A percentile compares a stretch with the other conserved stretches of the same genome.
phyloP scores from a whole-genome alignment of 2,329 filamentous ascomycete genomes.

The Arachnomyces sp. region DNA sequence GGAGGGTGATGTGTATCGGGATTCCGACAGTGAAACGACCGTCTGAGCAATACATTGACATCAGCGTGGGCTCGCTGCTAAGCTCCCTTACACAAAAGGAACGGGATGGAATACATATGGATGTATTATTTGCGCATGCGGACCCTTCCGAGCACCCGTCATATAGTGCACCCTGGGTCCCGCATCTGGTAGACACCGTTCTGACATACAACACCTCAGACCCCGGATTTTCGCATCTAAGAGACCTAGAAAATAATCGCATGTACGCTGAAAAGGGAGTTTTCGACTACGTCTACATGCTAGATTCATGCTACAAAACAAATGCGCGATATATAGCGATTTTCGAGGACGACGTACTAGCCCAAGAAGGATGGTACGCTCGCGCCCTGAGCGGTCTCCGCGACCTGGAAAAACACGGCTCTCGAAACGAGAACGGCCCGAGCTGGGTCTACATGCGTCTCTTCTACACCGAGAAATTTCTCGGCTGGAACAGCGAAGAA shows the following conservation, averaged over 20 bases:
- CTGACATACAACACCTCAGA: constrained; percentile 16
- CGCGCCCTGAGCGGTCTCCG: constrained; percentile 20
- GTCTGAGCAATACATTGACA: constrained; percentile 20
- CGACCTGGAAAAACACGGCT: constrained; percentile 7
- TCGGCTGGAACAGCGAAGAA: constrained; percentile 20
- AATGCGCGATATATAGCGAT: constrained; percentile 27
- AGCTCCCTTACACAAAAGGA: constrained; percentile 15
- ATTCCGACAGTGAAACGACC: constrained; percentile 19
- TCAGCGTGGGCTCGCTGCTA: constrained; percentile 19
- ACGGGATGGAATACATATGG: constrained; percentile 15
- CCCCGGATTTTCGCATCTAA: constrained; percentile 15
- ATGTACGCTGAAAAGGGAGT: constrained; percentile 27
- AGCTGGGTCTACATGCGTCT: constrained; percentile 26
- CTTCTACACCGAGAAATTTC: constrained; percentile 26
- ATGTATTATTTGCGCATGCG: constrained; percentile 19
- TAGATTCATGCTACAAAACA: constrained; percentile 21
- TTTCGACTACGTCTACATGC: constrained; percentile 26
- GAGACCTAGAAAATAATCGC: constrained; percentile 16
- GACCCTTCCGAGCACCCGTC: constrained; percentile 18
- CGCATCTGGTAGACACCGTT: constrained; percentile 13
- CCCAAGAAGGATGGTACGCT: constrained; percentile 30
- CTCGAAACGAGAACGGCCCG: not conserved
- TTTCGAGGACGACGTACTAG: constrained; percentile 32
- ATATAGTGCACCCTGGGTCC: constrained; percentile 20
- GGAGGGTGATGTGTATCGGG: constrained; percentile 13